Evolutionary conservation across 225 moss, liverwort and hornwort species (phyloP).

Genomic region (Bryoerythrophyllum caledonicum): DNA sequence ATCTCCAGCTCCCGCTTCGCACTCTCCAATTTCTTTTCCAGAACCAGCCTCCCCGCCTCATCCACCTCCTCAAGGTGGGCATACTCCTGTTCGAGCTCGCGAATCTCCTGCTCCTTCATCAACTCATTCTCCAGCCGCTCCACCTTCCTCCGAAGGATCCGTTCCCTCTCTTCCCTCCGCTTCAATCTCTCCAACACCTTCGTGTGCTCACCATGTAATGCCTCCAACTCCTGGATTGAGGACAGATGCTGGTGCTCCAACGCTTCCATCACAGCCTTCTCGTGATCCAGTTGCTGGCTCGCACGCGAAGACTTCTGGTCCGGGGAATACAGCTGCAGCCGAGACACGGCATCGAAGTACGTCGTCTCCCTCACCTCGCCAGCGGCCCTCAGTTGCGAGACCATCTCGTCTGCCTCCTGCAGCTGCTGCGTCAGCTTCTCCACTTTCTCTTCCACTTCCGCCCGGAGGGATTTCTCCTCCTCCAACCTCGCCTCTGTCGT

Average conservation of each 20-base stretch:
- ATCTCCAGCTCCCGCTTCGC: slow-evolving; percentile 61
- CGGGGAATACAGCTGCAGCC: slow-evolving; percentile 49
- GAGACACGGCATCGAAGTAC: slow-evolving; percentile 53
- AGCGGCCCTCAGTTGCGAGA: slow-evolving; percentile 34
- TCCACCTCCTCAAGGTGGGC: slow-evolving; percentile 50
- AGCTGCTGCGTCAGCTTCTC: slow-evolving; percentile 52
- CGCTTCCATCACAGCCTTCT: slow-evolving; percentile 64
- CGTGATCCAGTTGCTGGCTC: slow-evolving; percentile 52
- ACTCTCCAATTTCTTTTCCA: slow-evolving; percentile 65
- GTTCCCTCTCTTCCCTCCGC: slow-evolving; percentile 65
- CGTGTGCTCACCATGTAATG: slow-evolving; percentile 59
- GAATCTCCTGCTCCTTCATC: slow-evolving; percentile 49
- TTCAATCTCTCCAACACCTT: slow-evolving; percentile 55
- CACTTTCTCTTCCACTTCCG: slow-evolving; percentile 43
- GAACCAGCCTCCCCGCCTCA: slow-evolving; percentile 39
- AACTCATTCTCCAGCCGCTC: slow-evolving; percentile 40
- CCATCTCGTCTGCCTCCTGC: slow-evolving; percentile 44
- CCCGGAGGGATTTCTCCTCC: slow-evolving; percentile 36
- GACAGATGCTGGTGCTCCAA: slow-evolving; percentile 74
- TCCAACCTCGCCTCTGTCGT: slow-evolving; percentile 8
- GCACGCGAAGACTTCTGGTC: slow-evolving; percentile 40
- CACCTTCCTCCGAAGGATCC: slow-evolving; percentile 46
- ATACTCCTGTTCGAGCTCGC: slow-evolving; percentile 44
- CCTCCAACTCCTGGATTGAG: slow-evolving; percentile 72
- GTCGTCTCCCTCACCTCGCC: slow-evolving; percentile 58